A percentile compares a stretch with the other conserved stretches of the same genome.
phyloP scores from a whole-genome alignment of 495 filamentous ascomycete species.

The Pseudevernia furfuracea region DNA sequence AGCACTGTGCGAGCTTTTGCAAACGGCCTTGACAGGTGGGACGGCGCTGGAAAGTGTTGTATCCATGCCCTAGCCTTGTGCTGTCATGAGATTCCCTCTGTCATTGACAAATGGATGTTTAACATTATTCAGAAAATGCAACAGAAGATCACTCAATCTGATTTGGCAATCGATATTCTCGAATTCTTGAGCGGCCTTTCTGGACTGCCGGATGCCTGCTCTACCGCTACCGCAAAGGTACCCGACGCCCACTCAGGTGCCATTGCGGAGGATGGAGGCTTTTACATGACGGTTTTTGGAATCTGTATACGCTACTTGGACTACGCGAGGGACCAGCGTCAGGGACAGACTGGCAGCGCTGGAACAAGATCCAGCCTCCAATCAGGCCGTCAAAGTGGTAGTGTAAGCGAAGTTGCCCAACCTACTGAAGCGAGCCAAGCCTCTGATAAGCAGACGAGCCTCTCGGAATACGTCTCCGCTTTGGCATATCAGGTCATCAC shows the following conservation, averaged over 20 bases:
- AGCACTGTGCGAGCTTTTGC: slow-evolving; percentile 81
- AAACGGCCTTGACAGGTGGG: slow-evolving; percentile 67
- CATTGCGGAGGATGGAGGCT: slow-evolving; percentile 67
- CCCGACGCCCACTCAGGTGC: slow-evolving; percentile 79
- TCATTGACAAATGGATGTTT: slow-evolving; percentile 71
- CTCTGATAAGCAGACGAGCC: slow-evolving; percentile 43
- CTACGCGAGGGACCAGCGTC: slow-evolving; percentile 52
- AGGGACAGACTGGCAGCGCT: slow-evolving; percentile 35
- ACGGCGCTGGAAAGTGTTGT: slow-evolving; percentile 78
- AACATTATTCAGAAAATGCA: slow-evolving; percentile 85
- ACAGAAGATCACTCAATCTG: slow-evolving; percentile 85
- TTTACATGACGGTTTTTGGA: slow-evolving; percentile 86
- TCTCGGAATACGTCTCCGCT: slow-evolving; percentile 86
- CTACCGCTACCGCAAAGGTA: slow-evolving; percentile 76
- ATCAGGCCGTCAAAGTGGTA: slow-evolving; percentile 37
- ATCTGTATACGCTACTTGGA: slow-evolving; percentile 92
- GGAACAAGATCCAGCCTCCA: slow-evolving; percentile 28
- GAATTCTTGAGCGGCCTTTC: slow-evolving; percentile 87
- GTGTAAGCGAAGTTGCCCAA: slow-evolving; percentile 34
- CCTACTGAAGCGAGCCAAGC: slow-evolving; percentile 26
- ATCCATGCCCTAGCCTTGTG: slow-evolving; percentile 92
- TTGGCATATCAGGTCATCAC: slow-evolving; percentile 91
- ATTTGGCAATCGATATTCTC: slow-evolving; percentile 86
- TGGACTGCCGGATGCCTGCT: slow-evolving; percentile 73
- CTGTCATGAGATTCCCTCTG: slow-evolving; percentile 82